Conservation (phyloP, 1,284 basidiomycete genomes). For the Naganishia liquefaciens region DNA sequence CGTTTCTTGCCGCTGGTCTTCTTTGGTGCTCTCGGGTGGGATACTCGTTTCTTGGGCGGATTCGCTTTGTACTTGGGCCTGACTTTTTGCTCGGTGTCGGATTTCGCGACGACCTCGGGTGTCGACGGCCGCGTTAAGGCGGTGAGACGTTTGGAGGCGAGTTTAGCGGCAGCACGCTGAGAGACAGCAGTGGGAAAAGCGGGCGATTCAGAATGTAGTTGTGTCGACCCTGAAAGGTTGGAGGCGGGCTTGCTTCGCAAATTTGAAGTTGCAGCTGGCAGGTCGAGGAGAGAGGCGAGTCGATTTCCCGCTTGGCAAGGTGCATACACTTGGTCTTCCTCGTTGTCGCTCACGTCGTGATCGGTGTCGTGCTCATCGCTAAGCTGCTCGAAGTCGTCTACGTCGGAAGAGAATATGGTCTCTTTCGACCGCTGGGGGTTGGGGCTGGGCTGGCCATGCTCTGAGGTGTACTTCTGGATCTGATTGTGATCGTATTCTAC, state of each 20-base stretch:
- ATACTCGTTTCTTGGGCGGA: slow-evolving; percentile 3
- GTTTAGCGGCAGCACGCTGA: slow-evolving; percentile 10
- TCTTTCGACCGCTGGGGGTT: too few species aligned
- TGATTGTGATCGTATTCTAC: neutral
- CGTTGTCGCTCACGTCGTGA: slow-evolving; percentile 2
- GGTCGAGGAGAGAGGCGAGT: neutral
- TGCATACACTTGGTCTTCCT: neutral
- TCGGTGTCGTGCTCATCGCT: neutral
- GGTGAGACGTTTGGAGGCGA: slow-evolving; percentile 11
- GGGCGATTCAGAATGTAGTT: neutral
- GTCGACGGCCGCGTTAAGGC: neutral
- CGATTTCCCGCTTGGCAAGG: neutral
- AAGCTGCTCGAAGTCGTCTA: too few species aligned
- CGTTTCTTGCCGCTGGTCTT: neutral
- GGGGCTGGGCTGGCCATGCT: too few species aligned
- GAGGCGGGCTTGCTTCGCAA: slow-evolving; percentile 11
- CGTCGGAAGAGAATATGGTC: too few species aligned
- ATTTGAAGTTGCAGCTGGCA: slow-evolving; percentile 7
- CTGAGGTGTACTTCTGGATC: too few species aligned
- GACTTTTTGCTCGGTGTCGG: neutral
- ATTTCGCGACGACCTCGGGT: neutral
- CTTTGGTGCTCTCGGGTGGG: neutral
- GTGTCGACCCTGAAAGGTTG: neutral
- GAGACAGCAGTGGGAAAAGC: neutral
- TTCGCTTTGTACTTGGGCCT: slow-evolving; percentile 1